A percentile compares a stretch with the other conserved stretches of the same genome.
phyloP scores from a whole-genome alignment of 2,329 filamentous ascomycete species.

The Nannizziopsis arthrosporioides region DNA sequence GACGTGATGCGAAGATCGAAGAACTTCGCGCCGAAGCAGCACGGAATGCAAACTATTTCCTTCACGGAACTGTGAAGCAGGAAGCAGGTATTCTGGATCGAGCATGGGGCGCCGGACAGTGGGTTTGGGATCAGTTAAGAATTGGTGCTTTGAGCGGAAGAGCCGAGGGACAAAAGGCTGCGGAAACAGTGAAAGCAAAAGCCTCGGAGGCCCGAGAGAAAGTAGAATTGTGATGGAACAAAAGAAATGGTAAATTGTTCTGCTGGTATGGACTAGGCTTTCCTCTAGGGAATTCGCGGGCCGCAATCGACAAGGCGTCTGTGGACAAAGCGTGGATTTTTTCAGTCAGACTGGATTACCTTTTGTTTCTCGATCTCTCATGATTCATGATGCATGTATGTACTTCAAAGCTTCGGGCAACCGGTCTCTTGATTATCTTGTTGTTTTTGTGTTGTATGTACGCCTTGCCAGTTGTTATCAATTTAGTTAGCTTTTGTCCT shows the following conservation, averaged over 20 bases:
- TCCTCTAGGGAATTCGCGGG: too few species aligned
- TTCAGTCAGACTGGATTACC: too few species aligned
- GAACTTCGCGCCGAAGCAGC: slow-evolving; percentile 60
- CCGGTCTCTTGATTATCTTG: too few species aligned
- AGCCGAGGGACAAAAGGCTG: slow-evolving; percentile 38
- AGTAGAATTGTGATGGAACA: slow-evolving; percentile 7
- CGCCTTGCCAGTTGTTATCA: too few species aligned
- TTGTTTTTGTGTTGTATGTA: too few species aligned
- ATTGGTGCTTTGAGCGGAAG: slow-evolving; percentile 38
- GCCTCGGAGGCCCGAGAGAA: slow-evolving; percentile 20
- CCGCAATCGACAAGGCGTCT: too few species aligned
- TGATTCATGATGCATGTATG: too few species aligned
- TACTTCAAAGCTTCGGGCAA: too few species aligned
- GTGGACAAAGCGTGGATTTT: too few species aligned
- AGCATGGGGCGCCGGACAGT: slow-evolving; percentile 39
- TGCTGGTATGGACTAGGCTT: too few species aligned
- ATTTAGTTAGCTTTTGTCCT: too few species aligned
- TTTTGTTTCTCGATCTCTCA: too few species aligned
- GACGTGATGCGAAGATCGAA: slow-evolving; percentile 57
- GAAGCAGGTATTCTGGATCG: slow-evolving; percentile 55
- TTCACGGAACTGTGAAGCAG: slow-evolving; percentile 58
- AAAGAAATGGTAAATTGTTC: neutral
- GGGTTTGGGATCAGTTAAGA: slow-evolving; percentile 40
- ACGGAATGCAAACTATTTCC: slow-evolving; percentile 64
- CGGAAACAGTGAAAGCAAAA: slow-evolving; percentile 33